Conservation (phyloP, 2,329 filamentous ascomycete genomes). For the Penicillium hesseltinei region DNA sequence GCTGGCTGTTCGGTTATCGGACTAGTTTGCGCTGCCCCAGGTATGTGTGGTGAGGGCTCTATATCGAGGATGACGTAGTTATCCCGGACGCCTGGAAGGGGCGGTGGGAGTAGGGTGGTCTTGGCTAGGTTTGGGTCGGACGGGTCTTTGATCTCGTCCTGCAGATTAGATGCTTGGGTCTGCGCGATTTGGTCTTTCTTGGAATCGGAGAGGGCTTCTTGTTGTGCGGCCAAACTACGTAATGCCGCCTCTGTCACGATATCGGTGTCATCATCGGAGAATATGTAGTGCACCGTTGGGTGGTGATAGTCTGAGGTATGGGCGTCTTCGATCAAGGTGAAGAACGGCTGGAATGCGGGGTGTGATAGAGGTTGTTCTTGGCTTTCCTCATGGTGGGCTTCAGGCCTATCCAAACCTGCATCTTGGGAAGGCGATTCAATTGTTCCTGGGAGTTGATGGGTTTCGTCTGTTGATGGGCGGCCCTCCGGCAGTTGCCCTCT, state of each 20-base stretch:
- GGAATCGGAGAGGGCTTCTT: slow-evolving; percentile 31
- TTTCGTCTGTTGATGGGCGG: slow-evolving; percentile 6
- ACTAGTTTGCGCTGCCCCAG: not conserved
- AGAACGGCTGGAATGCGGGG: slow-evolving; percentile 71
- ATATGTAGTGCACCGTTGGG: slow-evolving; percentile 86
- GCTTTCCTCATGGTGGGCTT: slow-evolving; percentile 14
- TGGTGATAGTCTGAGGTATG: slow-evolving; percentile 74
- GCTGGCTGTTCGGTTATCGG: not conserved
- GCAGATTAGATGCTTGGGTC: slow-evolving; percentile 6
- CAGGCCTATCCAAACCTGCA: not conserved
- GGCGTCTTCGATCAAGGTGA: slow-evolving; percentile 76
- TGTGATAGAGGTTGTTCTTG: slow-evolving; percentile 23
- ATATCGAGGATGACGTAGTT: slow-evolving; percentile 60
- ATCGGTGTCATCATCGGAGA: slow-evolving; percentile 84
- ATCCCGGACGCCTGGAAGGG: slow-evolving; percentile 50
- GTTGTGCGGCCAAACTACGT: slow-evolving; percentile 52
- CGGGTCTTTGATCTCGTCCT: slow-evolving; percentile 21
- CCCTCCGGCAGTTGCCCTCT: slow-evolving; percentile 8
- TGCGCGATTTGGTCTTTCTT: slow-evolving; percentile 14
- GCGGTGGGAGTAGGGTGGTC: slow-evolving; percentile 46
- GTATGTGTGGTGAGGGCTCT: slow-evolving; percentile 25
- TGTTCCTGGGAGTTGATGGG: slow-evolving; percentile 1
- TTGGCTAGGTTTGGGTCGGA: slow-evolving; percentile 12
- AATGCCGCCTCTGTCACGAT: slow-evolving; percentile 66
- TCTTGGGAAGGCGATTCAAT: slow-evolving; percentile 9